phyloP scores from a whole-genome alignment of 805 yeast genomes.

The Diddensiella caesifluorescens region DNA sequence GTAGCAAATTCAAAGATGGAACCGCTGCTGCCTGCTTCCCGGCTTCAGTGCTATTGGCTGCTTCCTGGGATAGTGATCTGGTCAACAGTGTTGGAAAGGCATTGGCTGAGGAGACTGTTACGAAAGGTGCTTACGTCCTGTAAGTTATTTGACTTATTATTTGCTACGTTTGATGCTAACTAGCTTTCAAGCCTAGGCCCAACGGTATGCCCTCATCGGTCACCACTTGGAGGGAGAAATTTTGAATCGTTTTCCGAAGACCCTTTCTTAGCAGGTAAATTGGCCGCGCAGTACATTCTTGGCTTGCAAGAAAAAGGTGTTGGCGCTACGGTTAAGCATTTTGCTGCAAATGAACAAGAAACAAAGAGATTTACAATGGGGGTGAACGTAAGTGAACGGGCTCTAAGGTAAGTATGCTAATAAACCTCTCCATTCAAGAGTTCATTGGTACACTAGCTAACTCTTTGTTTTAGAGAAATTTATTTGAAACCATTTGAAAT shows the following conservation, averaged over 20 bases:
- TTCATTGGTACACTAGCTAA: too few relatives aligned
- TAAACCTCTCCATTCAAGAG: too few relatives aligned
- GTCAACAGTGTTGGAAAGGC: slow-evolving; percentile 44
- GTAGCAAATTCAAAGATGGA: slow-evolving; percentile 48
- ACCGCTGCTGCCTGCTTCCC: slow-evolving; percentile 55
- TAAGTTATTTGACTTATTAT: background rate
- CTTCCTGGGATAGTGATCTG: slow-evolving; percentile 50
- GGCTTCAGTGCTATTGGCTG: slow-evolving; percentile 53
- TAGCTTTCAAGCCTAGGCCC: slow-evolving; percentile 41
- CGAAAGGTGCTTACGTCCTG: slow-evolving; percentile 47
- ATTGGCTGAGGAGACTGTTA: slow-evolving; percentile 50
- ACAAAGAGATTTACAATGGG: slow-evolving; percentile 46
- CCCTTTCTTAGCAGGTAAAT: slow-evolving; percentile 44
- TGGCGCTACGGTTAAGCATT: slow-evolving; percentile 57
- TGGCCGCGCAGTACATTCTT: slow-evolving; percentile 43
- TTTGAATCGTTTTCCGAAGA: slow-evolving; percentile 61
- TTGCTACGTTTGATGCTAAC: slow-evolving; percentile 20
- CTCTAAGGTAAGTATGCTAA: too few relatives aligned
- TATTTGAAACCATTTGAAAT: slow-evolving; percentile 59
- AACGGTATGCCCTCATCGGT: slow-evolving; percentile 48
- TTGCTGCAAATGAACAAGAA: slow-evolving; percentile 57
- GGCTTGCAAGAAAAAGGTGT: slow-evolving; percentile 51
- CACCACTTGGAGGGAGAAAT: slow-evolving; percentile 57
- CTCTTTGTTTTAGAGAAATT: too few relatives aligned
- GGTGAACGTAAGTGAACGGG: slow-evolving; percentile 49